Conservation (phyloP, 441 rosid genomes). For the Manihot esculenta region DNA sequence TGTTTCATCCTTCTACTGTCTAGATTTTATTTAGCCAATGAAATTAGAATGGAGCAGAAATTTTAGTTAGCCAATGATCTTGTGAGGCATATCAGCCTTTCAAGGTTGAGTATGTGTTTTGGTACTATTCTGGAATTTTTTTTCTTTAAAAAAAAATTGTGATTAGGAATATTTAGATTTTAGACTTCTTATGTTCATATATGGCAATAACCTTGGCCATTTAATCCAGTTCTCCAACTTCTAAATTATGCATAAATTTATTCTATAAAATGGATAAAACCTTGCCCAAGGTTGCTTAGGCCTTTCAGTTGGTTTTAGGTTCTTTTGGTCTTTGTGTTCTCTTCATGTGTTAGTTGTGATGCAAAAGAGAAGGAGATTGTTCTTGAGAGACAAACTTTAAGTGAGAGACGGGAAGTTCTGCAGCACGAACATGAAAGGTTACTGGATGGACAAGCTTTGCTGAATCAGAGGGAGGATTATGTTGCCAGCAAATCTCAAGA, state of each 20-base stretch:
- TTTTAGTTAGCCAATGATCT: too few species aligned
- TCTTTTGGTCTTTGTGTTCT: conserved; percentile 17
- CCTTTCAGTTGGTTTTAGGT: conserved; percentile 13
- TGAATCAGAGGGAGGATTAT: conserved; percentile 86
- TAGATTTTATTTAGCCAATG: neutral
- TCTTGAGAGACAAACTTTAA: conserved; percentile 63
- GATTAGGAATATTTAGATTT: too few species aligned
- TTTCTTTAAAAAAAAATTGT: too few species aligned
- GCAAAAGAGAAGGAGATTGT: conserved; percentile 67
- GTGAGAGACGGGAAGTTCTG: conserved; percentile 70
- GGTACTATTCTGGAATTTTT: too few species aligned
- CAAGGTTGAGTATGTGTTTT: too few species aligned
- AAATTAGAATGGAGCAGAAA: neutral
- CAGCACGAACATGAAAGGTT: conserved; percentile 78
- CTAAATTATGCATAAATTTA: too few species aligned
- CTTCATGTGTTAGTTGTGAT: conserved; percentile 56
- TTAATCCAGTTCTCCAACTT: too few species aligned
- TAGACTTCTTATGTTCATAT: too few species aligned
- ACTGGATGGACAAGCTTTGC: conserved; percentile 67
- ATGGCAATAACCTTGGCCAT: too few species aligned
- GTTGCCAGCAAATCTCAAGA: conserved; percentile 66
- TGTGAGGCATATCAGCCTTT: too few species aligned
- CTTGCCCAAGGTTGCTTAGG: conserved; percentile 13
- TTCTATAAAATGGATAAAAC: too few species aligned
- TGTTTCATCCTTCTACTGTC: conserved; percentile 16